phyloP scores from a whole-genome alignment of 2,329 filamentous ascomycete genomes.

The Paradendryphiella salina region DNA sequence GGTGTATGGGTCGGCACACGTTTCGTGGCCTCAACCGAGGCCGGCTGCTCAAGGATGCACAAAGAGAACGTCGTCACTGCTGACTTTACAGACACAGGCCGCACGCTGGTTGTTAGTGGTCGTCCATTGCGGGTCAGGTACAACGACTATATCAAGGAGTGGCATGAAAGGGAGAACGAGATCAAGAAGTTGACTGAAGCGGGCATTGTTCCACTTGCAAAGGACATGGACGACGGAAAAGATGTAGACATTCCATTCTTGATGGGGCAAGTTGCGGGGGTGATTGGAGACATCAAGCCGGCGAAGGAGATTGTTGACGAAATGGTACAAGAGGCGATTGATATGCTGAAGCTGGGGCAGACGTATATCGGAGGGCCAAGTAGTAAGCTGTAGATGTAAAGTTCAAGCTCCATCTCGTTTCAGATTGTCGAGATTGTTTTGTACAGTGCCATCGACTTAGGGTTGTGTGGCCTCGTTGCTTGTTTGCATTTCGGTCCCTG shows the following conservation, averaged over 20 bases:
- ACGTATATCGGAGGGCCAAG: constrained; percentile 38
- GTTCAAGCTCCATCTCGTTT: not conserved
- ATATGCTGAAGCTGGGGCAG: constrained; percentile 45
- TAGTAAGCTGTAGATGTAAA: constrained; percentile 40
- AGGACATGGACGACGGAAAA: constrained; percentile 79
- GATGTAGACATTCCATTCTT: constrained; percentile 85
- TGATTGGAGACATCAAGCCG: constrained; percentile 75
- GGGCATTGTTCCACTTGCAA: constrained; percentile 78
- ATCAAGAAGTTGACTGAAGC: constrained; percentile 74
- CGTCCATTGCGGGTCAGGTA: constrained; percentile 77
- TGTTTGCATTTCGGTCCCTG: constrained; percentile 2
- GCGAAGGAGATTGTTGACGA: constrained; percentile 83
- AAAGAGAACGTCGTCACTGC: constrained; percentile 84
- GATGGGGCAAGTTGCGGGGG: constrained; percentile 91
- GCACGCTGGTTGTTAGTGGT: constrained; percentile 81
- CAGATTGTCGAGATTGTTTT: not conserved
- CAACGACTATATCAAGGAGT: constrained; percentile 80
- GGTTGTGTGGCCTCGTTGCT: not conserved
- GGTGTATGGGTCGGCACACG: constrained; percentile 95
- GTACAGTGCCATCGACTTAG: not conserved
- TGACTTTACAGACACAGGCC: constrained; percentile 74
- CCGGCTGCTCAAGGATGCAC: constrained; percentile 77
- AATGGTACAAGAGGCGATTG: constrained; percentile 66
- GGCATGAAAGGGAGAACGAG: constrained; percentile 76
- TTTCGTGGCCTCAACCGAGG: constrained; percentile 83